phyloP scores from a whole-genome alignment of 2,329 filamentous ascomycete species.

The Ascochyta koolunga region DNA sequence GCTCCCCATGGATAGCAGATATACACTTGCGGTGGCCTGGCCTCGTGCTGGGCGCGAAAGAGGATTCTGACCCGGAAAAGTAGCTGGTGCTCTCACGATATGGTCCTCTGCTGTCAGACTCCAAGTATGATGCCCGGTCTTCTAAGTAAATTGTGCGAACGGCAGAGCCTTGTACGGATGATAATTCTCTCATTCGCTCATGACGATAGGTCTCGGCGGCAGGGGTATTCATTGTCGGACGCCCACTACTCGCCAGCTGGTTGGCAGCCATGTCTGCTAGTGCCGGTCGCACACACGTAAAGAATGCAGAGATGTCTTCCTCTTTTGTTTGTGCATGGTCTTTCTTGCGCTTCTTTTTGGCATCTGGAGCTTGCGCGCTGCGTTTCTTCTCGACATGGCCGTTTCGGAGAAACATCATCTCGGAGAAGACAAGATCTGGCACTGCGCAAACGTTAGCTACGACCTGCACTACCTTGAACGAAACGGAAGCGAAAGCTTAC shows the following conservation, averaged over 20 bases:
- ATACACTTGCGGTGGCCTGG: conserved; percentile 13
- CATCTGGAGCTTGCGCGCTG: conserved; percentile 26
- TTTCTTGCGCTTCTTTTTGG: conserved; percentile 42
- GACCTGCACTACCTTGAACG: conserved; percentile 13
- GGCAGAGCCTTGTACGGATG: conserved; percentile 22
- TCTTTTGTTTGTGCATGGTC: conserved; percentile 41
- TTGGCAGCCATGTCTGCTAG: conserved; percentile 34
- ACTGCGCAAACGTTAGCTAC: conserved; percentile 47
- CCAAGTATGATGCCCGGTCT: conserved; percentile 44
- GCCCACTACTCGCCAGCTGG: conserved; percentile 19
- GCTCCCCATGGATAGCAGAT: conserved; percentile 16
- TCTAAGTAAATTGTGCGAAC: conserved; percentile 42
- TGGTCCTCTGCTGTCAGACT: conserved; percentile 45
- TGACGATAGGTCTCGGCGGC: conserved; percentile 10
- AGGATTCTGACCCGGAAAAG: conserved; percentile 53
- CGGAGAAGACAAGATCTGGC: conserved; percentile 59
- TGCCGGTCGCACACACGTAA: conserved; percentile 40
- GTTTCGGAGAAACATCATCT: conserved; percentile 57
- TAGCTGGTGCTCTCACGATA: conserved; percentile 41
- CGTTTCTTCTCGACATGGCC: conserved; percentile 36
- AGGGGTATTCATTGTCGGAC: background rate
- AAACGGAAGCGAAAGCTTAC: conserved; percentile 39
- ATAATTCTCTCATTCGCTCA: conserved; percentile 13
- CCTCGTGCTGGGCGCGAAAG: conserved; percentile 25
- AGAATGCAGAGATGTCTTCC: conserved; percentile 55